Evolutionary conservation across 495 filamentous ascomycete species (phyloP).

Genomic region (Aspergillus hancockii): DNA sequence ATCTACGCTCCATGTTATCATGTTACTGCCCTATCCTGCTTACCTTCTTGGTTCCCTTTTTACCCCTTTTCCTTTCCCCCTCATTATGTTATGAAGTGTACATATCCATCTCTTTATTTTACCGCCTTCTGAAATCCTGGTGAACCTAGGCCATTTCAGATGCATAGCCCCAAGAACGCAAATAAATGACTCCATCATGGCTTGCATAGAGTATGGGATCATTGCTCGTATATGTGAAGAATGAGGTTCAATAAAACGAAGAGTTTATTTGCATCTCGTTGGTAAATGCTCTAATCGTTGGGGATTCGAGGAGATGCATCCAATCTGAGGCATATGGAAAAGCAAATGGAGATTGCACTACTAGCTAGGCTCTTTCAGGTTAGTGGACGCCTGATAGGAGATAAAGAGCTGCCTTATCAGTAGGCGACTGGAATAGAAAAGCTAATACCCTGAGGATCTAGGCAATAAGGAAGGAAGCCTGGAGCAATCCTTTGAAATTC

Average conservation of each 20-base stretch:
- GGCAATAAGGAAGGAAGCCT: not conserved
- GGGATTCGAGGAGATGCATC: too few species aligned
- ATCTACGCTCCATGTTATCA: constrained; percentile 10
- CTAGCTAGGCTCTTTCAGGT: constrained; percentile 1
- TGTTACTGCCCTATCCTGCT: constrained; percentile 12
- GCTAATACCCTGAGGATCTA: not conserved
- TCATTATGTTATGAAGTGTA: constrained; percentile 44
- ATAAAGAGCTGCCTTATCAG: constrained; percentile 4
- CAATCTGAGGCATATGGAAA: too few species aligned
- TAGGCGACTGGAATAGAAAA: not conserved
- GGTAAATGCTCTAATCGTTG: too few species aligned
- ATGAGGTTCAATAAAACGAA: not conserved
- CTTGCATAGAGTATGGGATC: constrained; percentile 32
- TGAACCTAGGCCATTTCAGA: constrained; percentile 15
- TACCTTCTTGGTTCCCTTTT: constrained; percentile 7
- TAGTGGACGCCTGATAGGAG: constrained; percentile 2
- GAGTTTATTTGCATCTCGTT: too few species aligned
- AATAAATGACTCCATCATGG: constrained; percentile 35
- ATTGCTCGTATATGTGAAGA: not conserved
- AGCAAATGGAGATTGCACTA: not conserved
- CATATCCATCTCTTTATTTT: constrained; percentile 30
- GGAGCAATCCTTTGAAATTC: not conserved
- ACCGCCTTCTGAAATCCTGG: constrained; percentile 20
- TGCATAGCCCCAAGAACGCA: constrained; percentile 28
- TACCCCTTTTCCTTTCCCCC: constrained; percentile 23